These are phyloP conservation scores for Ambispora gerdemannii DNA, from an alignment of 192 early-diverging fungal species.

Conservation along the genomic window DNA sequence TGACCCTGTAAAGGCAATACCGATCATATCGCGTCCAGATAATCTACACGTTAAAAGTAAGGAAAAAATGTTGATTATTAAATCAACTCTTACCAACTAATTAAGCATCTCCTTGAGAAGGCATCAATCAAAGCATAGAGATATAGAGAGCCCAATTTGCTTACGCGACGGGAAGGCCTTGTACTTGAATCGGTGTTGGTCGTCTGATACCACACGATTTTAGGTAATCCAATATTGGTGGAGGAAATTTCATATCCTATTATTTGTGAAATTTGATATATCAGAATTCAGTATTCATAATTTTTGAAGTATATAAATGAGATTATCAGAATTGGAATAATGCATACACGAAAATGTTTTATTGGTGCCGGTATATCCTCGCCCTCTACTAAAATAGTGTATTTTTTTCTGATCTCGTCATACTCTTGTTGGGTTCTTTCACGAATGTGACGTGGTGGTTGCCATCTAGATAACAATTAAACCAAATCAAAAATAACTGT, in stretches of 20 bases:
- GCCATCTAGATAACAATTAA: slow-evolving; percentile 56
- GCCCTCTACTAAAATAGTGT: slow-evolving; percentile 88
- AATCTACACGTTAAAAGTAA: slow-evolving; percentile 43
- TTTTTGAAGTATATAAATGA: not conserved
- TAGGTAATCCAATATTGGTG: slow-evolving; percentile 74
- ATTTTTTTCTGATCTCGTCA: slow-evolving; percentile 68
- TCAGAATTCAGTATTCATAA: not conserved
- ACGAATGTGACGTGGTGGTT: slow-evolving; percentile 69
- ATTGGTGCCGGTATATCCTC: slow-evolving; percentile 82
- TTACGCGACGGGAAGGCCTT: slow-evolving; percentile 89
- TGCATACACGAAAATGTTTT: slow-evolving; percentile 60
- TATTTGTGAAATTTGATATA: not conserved
- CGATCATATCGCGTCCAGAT: slow-evolving; percentile 95
- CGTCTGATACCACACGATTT: slow-evolving; percentile 75
- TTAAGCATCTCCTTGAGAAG: not conserved
- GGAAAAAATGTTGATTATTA: not conserved
- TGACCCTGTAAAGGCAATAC: slow-evolving; percentile 96
- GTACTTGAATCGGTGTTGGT: slow-evolving; percentile 96
- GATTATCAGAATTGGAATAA: not conserved
- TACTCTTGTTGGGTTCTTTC: slow-evolving; percentile 50
- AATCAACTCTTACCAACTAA: not conserved
- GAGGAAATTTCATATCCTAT: slow-evolving; percentile 82
- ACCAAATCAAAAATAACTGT: too few relatives aligned
- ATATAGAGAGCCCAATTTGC: slow-evolving; percentile 4
- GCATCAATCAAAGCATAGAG: not conserved